Evolutionary conservation across 2,329 filamentous ascomycete genomes (phyloP).

Genomic region (Fusarium subtropicale): DNA sequence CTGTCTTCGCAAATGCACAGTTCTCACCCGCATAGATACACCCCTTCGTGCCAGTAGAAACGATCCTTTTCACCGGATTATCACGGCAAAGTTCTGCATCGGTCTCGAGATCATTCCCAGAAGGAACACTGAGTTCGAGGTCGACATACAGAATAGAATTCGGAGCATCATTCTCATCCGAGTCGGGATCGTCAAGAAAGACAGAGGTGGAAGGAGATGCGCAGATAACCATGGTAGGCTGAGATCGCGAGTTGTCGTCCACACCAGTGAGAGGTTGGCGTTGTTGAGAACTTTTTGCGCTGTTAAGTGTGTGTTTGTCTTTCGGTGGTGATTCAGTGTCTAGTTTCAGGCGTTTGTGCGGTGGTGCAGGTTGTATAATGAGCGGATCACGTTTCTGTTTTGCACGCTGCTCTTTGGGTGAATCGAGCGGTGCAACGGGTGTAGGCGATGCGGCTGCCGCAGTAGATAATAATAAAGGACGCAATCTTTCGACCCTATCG

Average conservation of each 20-base stretch:
- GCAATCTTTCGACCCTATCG: background rate
- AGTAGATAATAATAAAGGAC: conserved; percentile 5
- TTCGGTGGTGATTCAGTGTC: conserved; percentile 3
- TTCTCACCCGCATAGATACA: conserved; percentile 51
- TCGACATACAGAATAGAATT: background rate
- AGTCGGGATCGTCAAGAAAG: background rate
- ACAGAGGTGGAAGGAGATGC: background rate
- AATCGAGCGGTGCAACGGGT: background rate
- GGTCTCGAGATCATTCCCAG: background rate
- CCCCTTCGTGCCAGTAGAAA: background rate
- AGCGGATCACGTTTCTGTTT: conserved; percentile 12
- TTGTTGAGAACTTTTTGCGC: background rate
- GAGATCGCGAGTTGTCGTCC: conserved; percentile 42
- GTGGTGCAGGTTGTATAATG: background rate
- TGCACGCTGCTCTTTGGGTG: background rate
- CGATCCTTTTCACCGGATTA: background rate
- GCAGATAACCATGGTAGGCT: conserved; percentile 8
- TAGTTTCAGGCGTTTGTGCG: conserved; percentile 38
- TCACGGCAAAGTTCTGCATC: background rate
- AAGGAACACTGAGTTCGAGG: background rate
- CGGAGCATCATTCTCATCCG: conserved; percentile 5
- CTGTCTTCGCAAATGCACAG: conserved; percentile 55
- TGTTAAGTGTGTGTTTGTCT: background rate
- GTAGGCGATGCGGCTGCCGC: conserved; percentile 22
- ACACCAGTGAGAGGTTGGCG: conserved; percentile 43